A percentile compares a stretch with the other conserved stretches of the same genome.
These are phyloP conservation scores for Penicillium maclennaniae DNA, from an alignment of 495 filamentous ascomycete species.

Conservation along the genomic window DNA sequence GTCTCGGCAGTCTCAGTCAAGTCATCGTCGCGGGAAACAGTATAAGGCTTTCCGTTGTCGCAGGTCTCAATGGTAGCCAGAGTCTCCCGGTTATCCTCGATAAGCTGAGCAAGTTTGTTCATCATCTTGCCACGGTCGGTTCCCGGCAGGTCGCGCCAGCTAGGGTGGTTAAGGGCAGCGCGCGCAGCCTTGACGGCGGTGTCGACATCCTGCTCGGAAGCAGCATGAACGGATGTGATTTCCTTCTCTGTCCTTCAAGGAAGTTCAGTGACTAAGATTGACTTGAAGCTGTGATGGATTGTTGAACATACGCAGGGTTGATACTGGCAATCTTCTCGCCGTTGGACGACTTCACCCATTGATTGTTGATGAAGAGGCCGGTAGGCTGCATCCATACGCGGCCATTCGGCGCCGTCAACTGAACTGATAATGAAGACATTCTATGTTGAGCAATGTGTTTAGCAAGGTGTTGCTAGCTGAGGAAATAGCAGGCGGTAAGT, in stretches of 20 bases:
- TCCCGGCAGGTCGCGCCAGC: constrained; percentile 70
- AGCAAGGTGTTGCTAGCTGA: not conserved
- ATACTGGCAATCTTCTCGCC: constrained; percentile 70
- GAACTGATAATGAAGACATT: constrained; percentile 25
- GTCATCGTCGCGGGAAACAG: constrained; percentile 66
- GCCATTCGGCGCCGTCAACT: constrained; percentile 64
- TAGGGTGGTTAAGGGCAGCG: constrained; percentile 70
- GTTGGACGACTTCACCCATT: constrained; percentile 73
- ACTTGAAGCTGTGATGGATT: not conserved
- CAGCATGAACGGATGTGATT: constrained; percentile 79
- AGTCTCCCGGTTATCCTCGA: constrained; percentile 63
- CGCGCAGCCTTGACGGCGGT: constrained; percentile 76
- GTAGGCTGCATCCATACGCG: constrained; percentile 68
- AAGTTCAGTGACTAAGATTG: too few species aligned
- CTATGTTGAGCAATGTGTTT: not conserved
- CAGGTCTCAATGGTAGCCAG: constrained; percentile 88
- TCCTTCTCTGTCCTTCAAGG: constrained; percentile 59
- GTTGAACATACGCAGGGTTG: constrained; percentile 68
- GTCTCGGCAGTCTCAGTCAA: constrained; percentile 63
- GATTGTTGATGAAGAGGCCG: constrained; percentile 92
- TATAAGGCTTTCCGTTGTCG: constrained; percentile 90
- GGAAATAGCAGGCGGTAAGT: constrained; percentile 10
- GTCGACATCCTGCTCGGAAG: constrained; percentile 76
- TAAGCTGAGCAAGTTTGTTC: constrained; percentile 66
- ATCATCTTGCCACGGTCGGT: constrained; percentile 73